Percentiles rank a stretch among this genome's conserved stretches.
phyloP scores from a whole-genome alignment of 2,329 filamentous ascomycete genomes.

The Clarireedia monteithiana region DNA sequence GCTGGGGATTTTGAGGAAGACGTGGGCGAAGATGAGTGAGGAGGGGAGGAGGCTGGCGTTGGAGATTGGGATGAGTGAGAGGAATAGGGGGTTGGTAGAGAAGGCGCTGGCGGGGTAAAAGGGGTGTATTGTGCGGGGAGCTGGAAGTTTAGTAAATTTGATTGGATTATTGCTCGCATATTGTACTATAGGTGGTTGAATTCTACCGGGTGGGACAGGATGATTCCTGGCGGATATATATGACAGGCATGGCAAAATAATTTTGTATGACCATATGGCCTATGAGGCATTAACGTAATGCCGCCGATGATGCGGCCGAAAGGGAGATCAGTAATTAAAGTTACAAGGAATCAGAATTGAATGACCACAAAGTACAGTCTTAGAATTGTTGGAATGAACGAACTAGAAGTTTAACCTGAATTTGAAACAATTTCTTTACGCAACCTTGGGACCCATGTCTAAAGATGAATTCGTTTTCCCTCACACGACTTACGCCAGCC shows the following conservation, averaged over 20 bases:
- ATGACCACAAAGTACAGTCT: too few relatives aligned
- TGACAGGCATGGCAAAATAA: not conserved
- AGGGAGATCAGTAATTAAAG: too few relatives aligned
- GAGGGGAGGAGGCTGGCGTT: constrained; percentile 57
- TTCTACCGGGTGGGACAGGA: not conserved
- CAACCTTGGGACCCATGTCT: too few relatives aligned
- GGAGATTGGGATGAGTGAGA: constrained; percentile 54
- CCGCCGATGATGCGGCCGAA: too few relatives aligned
- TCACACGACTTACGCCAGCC: too few relatives aligned
- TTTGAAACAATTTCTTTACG: too few relatives aligned
- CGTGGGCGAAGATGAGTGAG: constrained; percentile 68
- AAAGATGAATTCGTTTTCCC: too few relatives aligned
- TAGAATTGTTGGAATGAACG: too few relatives aligned
- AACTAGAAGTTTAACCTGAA: too few relatives aligned
- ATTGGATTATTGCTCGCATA: not conserved
- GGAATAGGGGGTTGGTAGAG: constrained; percentile 51
- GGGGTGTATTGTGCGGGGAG: not conserved
- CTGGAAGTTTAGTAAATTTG: not conserved
- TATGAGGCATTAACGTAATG: too few relatives aligned
- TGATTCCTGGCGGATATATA: not conserved
- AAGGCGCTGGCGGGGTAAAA: constrained; percentile 46
- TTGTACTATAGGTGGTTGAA: not conserved
- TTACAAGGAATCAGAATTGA: too few relatives aligned
- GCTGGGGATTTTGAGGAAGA: constrained; percentile 61
- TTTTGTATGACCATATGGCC: too few relatives aligned